Percentiles rank a stretch among this genome's conserved stretches.
Conservation (phyloP, 768 basidiomycete species). For the Paxillus rubicundulus region DNA sequence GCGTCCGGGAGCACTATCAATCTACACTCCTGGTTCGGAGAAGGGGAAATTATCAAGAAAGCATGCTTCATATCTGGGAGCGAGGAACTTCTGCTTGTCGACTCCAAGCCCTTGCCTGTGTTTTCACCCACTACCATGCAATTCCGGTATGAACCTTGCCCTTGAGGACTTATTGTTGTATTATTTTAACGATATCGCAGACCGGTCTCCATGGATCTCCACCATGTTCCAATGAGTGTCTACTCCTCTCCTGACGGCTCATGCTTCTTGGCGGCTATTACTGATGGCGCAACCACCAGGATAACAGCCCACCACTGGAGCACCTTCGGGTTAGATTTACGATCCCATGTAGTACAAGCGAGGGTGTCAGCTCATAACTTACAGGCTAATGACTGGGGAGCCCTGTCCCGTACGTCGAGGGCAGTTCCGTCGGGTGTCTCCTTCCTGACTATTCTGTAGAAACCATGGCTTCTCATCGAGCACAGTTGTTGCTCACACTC, state of each 20-base stretch:
- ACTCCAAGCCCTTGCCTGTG: conserved; percentile 42
- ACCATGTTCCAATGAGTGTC: conserved; percentile 31
- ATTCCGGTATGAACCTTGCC: conserved; percentile 42
- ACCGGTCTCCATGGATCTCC: conserved; percentile 45
- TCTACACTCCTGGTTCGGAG: conserved; percentile 46
- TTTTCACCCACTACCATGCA: conserved; percentile 54
- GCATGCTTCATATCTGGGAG: conserved; percentile 46
- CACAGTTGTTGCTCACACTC: conserved; percentile 35
- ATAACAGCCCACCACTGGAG: conserved; percentile 52
- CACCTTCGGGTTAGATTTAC: conserved; percentile 49
- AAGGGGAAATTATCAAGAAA: conserved; percentile 33
- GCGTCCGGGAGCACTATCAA: conserved; percentile 42
- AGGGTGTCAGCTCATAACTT: no score
- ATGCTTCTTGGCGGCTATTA: conserved; percentile 41
- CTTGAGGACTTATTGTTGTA: background rate
- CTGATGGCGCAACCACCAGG: conserved; percentile 12
- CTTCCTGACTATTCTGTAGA: conserved; percentile 26
- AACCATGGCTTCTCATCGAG: conserved; percentile 42
- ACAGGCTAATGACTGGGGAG: no score
- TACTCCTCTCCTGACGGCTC: conserved; percentile 55
- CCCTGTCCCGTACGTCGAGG: conserved; percentile 7
- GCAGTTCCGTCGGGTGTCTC: no score
- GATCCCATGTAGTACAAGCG: no score
- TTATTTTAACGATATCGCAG: conserved; percentile 24
- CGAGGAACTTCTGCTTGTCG: conserved; percentile 54